phyloP scores from a whole-genome alignment of 192 early-diverging fungal species.

The Lobosporangium transversale region DNA sequence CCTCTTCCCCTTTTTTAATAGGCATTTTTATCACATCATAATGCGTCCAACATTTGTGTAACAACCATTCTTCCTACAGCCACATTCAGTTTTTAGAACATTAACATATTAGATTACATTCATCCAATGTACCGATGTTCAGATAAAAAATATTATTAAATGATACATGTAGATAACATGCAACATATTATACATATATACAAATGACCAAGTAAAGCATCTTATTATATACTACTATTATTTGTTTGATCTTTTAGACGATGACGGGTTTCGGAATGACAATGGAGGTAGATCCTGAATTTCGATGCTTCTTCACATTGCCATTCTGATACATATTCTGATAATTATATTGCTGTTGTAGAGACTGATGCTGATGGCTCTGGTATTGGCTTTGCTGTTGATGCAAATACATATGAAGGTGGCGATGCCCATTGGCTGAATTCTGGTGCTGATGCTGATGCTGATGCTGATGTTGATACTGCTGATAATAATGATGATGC shows the following conservation, averaged over 20 bases:
- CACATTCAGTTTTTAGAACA: too few species aligned
- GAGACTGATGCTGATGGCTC: conserved; percentile 4
- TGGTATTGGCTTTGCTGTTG: conserved; percentile 4
- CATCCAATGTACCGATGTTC: too few species aligned
- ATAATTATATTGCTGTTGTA: neutral
- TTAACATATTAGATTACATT: too few species aligned
- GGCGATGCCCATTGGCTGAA: neutral
- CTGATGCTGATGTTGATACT: neutral
- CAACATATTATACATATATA: too few species aligned
- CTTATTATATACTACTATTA: too few species aligned
- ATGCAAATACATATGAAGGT: neutral
- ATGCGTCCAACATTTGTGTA: too few species aligned
- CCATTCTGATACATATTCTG: conserved; percentile 9
- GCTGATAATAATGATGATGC: neutral
- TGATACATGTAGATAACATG: too few species aligned
- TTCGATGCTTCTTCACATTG: conserved; percentile 2
- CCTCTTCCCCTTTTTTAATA: too few species aligned
- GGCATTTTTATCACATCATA: too few species aligned
- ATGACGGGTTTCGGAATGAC: neutral
- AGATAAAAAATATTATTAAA: too few species aligned
- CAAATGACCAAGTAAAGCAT: too few species aligned
- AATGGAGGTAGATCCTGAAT: neutral
- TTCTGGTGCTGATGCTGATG: conserved; percentile 3
- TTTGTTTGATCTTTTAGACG: neutral
- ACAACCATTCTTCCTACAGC: too few species aligned